Percentiles rank a stretch among this genome's conserved stretches.
Conservation (phyloP, 2,329 filamentous ascomycete species). For the Arthrocladium fulminans region DNA sequence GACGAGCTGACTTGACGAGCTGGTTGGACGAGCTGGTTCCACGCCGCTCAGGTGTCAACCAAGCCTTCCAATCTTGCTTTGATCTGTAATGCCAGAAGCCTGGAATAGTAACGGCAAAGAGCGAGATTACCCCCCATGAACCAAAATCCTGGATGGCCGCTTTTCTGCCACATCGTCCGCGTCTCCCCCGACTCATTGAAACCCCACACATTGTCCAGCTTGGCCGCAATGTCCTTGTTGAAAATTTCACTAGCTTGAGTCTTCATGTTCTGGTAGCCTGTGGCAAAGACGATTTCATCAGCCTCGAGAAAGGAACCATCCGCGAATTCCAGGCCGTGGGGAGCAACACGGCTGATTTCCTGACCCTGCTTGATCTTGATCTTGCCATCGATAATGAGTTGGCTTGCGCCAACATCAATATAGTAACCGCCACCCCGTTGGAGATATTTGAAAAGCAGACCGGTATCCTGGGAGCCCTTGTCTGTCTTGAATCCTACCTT, state of each 20-base stretch:
- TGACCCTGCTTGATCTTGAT: slow-evolving; percentile 36
- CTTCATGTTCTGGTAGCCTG: slow-evolving; percentile 56
- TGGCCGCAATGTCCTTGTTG: slow-evolving; percentile 52
- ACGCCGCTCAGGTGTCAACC: no score
- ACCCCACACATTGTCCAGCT: slow-evolving; percentile 54
- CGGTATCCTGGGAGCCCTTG: slow-evolving; percentile 34
- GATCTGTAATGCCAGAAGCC: slow-evolving; percentile 43
- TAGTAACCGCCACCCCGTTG: slow-evolving; percentile 35
- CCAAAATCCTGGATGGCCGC: slow-evolving; percentile 59
- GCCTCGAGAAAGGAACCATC: slow-evolving; percentile 36
- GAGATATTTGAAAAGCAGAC: slow-evolving; percentile 35
- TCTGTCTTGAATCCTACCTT: slow-evolving; percentile 20
- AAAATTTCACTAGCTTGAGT: slow-evolving; percentile 52
- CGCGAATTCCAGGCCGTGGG: slow-evolving; percentile 34
- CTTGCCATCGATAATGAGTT: slow-evolving; percentile 38
- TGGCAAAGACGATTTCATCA: slow-evolving; percentile 41
- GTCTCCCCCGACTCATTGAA: slow-evolving; percentile 49
- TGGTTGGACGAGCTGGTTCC: no score
- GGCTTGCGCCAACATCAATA: slow-evolving; percentile 38
- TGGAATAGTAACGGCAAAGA: slow-evolving; percentile 54
- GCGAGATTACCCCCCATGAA: slow-evolving; percentile 59
- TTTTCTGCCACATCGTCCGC: slow-evolving; percentile 51
- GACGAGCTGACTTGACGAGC: no score
- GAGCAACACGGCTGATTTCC: slow-evolving; percentile 28
- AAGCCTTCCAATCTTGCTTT: slow-evolving; percentile 33